Conservation (phyloP, 2,329 filamentous ascomycete genomes). For the Diaporthe humulicola region DNA sequence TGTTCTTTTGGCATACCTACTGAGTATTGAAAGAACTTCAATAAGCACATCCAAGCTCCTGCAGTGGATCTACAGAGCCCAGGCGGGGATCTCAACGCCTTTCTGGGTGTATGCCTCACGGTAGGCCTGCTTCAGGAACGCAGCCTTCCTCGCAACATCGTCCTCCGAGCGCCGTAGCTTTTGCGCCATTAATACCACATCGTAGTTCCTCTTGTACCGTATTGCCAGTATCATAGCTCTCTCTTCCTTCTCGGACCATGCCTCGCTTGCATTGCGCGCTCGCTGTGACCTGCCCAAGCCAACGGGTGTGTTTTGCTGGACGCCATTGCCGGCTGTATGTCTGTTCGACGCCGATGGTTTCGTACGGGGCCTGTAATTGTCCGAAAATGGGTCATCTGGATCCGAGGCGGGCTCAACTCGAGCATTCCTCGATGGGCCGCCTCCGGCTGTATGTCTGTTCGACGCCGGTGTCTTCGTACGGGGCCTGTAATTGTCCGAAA, state of each 20-base stretch:
- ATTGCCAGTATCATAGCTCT: constrained; percentile 7
- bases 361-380: neutral
- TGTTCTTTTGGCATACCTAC: neutral
- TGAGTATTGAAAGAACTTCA: neutral
- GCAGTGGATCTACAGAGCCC: neutral
- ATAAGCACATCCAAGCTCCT: neutral
- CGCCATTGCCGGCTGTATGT: neutral
- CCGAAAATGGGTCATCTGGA: neutral
- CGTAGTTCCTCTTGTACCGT: constrained; percentile 1
- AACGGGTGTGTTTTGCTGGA: neutral
- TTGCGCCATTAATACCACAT: constrained; percentile 30
- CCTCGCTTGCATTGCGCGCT: neutral
- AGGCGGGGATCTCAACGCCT: constrained; percentile 29
- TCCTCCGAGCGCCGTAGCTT: constrained; percentile 6
- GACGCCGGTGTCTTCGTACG: neutral
- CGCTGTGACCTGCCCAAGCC: neutral
- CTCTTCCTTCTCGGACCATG: constrained; percentile 32
- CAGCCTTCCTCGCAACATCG: constrained; percentile 34
- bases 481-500: neutral
- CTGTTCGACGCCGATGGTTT: neutral
- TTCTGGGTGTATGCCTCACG: constrained; percentile 11
- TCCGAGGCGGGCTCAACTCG: neutral
- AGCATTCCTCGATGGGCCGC: neutral
- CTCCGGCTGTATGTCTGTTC: neutral
- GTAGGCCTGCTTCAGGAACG: constrained; percentile 21